Evolutionary conservation across 73 alveolate species (phyloP), one percentile per base, ranked within the genome.

Genomic region (Durusdinium trenchii): DNA sequence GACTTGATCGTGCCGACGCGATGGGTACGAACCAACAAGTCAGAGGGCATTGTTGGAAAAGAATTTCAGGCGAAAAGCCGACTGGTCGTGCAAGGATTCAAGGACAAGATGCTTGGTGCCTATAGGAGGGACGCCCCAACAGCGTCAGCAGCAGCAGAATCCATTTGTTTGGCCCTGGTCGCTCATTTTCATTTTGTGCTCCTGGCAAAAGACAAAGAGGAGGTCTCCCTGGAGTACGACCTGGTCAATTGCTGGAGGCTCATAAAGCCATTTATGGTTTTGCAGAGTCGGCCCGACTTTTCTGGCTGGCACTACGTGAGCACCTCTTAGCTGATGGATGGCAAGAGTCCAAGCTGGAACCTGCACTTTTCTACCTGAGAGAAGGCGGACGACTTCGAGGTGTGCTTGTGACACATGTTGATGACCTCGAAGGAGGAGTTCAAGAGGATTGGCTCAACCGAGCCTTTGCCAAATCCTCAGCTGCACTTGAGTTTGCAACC

Each of bases 401-500:
- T n/a, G n/a, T n/a, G n/a, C n/a, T n/a, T n/a, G n/a, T n/a, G n/a
- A n/a, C n/a, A n/a, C n/a, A n/a, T n/a, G n/a, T n/a, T n/a, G n/a
- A n/a, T n/a, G n/a, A n/a, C n/a, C n/a, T n/a, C n/a, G n/a, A 54
- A 54, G 64, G 64, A 9, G 64, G 64, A 54, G 64, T 54, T 54
- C 64, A 20, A 54, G 28, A 54, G 20, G 64, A 54, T 12, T 54
- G 64, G 9, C 20, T 54, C 28, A 20, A 54, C 64, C 9, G 20
- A 20, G 64, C 64, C 20, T 54, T 54, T 54, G 64, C 64, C 9
- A 54, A 20, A 54, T 54, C 64, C 9, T 12, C 35, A 42, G 2
- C 6, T 32, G 91, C 91, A 0, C 1, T 81, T 45, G 91, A 81
- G 71, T 81, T 81, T 28, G 91, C 91, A 42, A 81, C 69, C 7